Evolutionary conservation across 140 eudicot species (phyloP), one percentile per base, ranked within the genome.

Genomic region (Cichorium intybus): DNA sequence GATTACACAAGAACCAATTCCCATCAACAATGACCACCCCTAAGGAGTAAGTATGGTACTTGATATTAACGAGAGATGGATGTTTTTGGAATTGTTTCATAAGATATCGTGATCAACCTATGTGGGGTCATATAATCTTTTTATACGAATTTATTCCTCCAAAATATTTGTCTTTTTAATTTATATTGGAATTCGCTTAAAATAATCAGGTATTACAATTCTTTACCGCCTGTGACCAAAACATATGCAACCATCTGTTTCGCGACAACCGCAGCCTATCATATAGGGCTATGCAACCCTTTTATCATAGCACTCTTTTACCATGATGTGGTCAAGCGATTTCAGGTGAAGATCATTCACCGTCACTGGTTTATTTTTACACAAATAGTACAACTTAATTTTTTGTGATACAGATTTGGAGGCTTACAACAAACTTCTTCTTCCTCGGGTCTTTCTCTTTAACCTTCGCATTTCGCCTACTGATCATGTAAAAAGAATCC

Each of bases 171-270:
- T 17, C 17, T 45, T 64, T 28, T 28, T 6, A 37, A 1, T 68
- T 27, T 41, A 41, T 24, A 20, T 24, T n/a, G 49, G 1, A 34
- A 71, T 39, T 24, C 3, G 29, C 37, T 55, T 2, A 51, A n/a
- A n/a, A n/a, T n/a, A 43, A 58, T 23, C 82, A 86, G 89, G 64
- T 82, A 86, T 70, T 86, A 86, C 51, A 60, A 71, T 26, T 77
- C 82, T 16, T 21, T 82, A 46, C 87, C 89, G 5, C 89, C 95
- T 15, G 87, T 86, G 60, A 64, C 87, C 48, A 86, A 82, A 83
- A 71, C 73, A 0, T 80, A 70, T 80, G 89, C 84, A 24, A 86
- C 81, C 62, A 14, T 71, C 58, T 82, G 84, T 71, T 52, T 82
- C 0, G 34, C 78, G 35, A 77, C 64, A 28, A 63, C 89, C 6